Evolutionary conservation across 78 protist genomes (phyloP).

Genomic region (Planoprotostelium fungivorum): DNA sequence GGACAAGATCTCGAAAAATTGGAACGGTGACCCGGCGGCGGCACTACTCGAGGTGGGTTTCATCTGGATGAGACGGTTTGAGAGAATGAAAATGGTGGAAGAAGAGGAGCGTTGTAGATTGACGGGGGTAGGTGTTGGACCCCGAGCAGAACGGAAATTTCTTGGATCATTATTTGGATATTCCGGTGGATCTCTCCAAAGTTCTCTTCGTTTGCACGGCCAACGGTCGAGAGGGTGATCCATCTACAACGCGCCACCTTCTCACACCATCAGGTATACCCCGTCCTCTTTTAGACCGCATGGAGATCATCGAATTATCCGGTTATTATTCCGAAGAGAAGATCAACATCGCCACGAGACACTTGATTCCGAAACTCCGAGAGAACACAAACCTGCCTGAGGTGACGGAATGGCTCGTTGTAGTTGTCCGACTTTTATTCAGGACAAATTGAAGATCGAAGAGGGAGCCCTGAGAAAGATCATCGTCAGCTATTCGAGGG

Average conservation of each 20-base stretch:
- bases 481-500: slow-evolving; percentile 83
- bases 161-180: slow-evolving; percentile 83
- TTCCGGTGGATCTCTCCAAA: slow-evolving; percentile 44
- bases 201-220: slow-evolving; percentile 94
- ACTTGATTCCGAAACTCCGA: slow-evolving; percentile 67
- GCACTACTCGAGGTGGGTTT: slow-evolving; percentile 94
- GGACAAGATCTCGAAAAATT: slow-evolving; percentile 69
- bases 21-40: slow-evolving; percentile 91
- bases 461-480: slow-evolving; percentile 59
- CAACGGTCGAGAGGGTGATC: slow-evolving; percentile 60
- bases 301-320: slow-evolving; percentile 80
- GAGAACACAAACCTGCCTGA: slow-evolving; percentile 20
- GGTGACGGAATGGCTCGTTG: neutral
- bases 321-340: slow-evolving; percentile 78
- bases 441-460: slow-evolving; percentile 18
- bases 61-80: too few relatives aligned
- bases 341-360: slow-evolving; percentile 72
- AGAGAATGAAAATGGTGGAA: too few relatives aligned
- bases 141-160: slow-evolving; percentile 90
- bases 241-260: too few relatives aligned
- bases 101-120: too few relatives aligned
- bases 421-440: neutral
- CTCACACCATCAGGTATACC: slow-evolving; percentile 44
- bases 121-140: too few relatives aligned
- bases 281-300: slow-evolving; percentile 87